Evolutionary conservation across 164 flowering plant species (phyloP), one percentile per base, ranked within the genome.

Genomic region (Nymphaea thermarum): DNA sequence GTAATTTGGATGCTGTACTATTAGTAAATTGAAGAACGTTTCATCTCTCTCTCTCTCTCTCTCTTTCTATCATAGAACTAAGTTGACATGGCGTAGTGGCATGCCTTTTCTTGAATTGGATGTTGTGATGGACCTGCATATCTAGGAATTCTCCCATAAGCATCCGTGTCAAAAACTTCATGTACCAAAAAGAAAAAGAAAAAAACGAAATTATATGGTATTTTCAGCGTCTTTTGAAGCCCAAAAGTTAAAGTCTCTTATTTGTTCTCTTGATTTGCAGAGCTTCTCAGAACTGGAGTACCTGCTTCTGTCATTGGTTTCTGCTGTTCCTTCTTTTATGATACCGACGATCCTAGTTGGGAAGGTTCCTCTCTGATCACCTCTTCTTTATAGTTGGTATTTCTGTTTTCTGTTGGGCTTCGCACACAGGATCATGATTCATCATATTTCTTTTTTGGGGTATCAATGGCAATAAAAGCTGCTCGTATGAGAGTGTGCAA

Each of bases 231-330:
- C 36, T 45, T 10, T 45, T 45, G 55, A 47, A 47, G 55, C 11
- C 5, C 36, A 47, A 0, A 4, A 2, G 12, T 47, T 47, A 47
- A 47, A 6, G 11, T 47, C 3, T 7, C 12, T 47, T 47, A 12
- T 47, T 47, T 47, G 12, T 2, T 47, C 12, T 47, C 11, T 68
- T 61, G 1, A 65, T 71, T 73, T 71, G 63, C 91, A 93, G 98
- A 82, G 71, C 43, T 93, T 91, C 51, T 83, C 82, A 1, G 97
- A 93, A 68, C 77, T 84, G 87, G 97, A 89, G 80, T 93, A 93
- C 77, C 72, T 93, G 75, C 80, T 91, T 62, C 71, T 93, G 69
- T 97, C 87, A 62, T 68, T 91, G 79, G 77, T 89, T 64, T 87
- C 97, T 5, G 93, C 91, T 7, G 83, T 87, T 72, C 98, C 97